A percentile compares a stretch with the other conserved stretches of the same genome.
These are phyloP conservation scores for Dendrothele bispora DNA, from an alignment of 768 basidiomycete genomes.

Conservation along the genomic window DNA sequence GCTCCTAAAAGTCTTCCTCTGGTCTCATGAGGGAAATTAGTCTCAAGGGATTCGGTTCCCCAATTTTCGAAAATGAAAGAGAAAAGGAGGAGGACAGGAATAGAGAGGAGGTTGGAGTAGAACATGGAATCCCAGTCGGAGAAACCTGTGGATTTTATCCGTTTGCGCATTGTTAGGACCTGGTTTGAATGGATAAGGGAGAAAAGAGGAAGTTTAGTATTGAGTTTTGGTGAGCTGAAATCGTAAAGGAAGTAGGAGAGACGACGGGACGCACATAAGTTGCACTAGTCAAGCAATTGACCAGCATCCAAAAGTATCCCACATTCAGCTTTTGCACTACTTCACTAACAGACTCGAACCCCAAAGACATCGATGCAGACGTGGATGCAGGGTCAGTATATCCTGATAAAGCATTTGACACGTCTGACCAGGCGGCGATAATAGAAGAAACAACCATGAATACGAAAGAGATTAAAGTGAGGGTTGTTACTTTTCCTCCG, in stretches of 20 bases:
- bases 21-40: constrained; percentile 87
- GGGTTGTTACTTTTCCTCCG: constrained; percentile 80
- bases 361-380: too few species aligned
- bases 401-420: constrained; percentile 50
- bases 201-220: too few species aligned
- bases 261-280: constrained; percentile 75
- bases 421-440: constrained; percentile 96
- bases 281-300: constrained; percentile 89
- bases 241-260: constrained; percentile 7
- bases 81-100: constrained; percentile 82
- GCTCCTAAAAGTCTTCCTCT: constrained; percentile 78
- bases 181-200: too few species aligned
- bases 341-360: constrained; percentile 42
- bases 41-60: constrained; percentile 70
- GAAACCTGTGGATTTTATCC: constrained; percentile 93
- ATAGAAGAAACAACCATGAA: constrained; percentile 95
- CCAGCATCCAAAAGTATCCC: constrained; percentile 96
- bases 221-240: too few species aligned
- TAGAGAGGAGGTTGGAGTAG: constrained; percentile 95
- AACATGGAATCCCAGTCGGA: constrained; percentile 99
- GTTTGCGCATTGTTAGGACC: constrained; percentile 95
- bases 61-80: constrained; percentile 90
- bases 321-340: constrained; percentile 57
- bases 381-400: constrained; percentile 35
- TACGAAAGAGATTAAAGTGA: constrained; percentile 87